Base-by-base conservation (phyloP, 2,329 filamentous ascomycete genomes). In the Cladosporium sp. region DNA sequence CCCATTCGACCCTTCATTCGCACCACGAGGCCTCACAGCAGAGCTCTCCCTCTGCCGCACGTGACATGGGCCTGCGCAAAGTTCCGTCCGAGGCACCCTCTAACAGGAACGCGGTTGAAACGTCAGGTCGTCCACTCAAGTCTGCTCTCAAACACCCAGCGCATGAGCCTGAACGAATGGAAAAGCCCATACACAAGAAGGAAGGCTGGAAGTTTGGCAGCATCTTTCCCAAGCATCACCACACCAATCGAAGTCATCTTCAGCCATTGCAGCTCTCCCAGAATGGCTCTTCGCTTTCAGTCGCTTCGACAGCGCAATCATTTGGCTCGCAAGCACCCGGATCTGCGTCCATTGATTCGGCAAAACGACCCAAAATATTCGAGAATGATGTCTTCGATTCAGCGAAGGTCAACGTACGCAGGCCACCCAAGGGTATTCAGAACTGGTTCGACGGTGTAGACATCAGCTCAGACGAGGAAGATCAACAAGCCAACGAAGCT, bases 391-490 rank as follows among this genome's bases (percentile, higher is more conserved):
- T 76, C 43, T 80, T 78, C 68, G 80, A 82, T 66, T 79, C 76
- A 69, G 76, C 80, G 63, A 83, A 84, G 71, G 76, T 80, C 28
- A 77, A 83, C 64, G 77, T 83, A 21, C 75, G 80, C 39, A 74
- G 80, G 36, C 81, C 81, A 18, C 81, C 81, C 5, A 81, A 79
- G 58, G 81, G 81, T 8, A 80, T 82, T 30, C 75, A 82, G 66
- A 79, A 84, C 66, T 84, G 82, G 82, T 84, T 84, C 65, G 82
- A 84, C 64, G 81, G 77, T 3, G 72, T 82, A 13, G 76, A 75
- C 43, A 69, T 71, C 62, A 70, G 69, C 51, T 70, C 68, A 25
- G 72, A 73, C 30, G 72, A 73, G 32, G 71, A 74, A 3, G 72
- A 65, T 4, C 32, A 48, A 32, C 67, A 67, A 14, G 49, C 39